phyloP scores from a whole-genome alignment of 140 eudicot genomes.

The Erigeron philadelphicus region DNA sequence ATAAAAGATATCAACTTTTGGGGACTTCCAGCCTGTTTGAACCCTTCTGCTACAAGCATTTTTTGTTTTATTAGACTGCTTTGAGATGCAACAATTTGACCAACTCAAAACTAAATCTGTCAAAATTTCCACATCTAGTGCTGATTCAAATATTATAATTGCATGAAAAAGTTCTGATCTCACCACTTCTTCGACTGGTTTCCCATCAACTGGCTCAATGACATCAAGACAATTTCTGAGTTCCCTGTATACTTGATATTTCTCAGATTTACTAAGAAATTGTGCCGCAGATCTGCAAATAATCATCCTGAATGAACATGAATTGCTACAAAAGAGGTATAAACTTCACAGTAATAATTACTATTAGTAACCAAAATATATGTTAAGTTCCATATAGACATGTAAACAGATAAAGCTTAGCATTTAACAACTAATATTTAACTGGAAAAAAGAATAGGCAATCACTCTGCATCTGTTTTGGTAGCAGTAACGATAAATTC shows the following conservation, averaged over 20 bases:
- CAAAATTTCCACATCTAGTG: neutral
- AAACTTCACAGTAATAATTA: neutral
- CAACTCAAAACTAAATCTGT: neutral
- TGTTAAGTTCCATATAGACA: slow-evolving; percentile 11
- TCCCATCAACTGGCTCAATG: slow-evolving; percentile 72
- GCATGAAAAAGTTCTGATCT: slow-evolving; percentile 31
- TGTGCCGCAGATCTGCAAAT: slow-evolving; percentile 56
- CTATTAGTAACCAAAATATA: slow-evolving; percentile 20
- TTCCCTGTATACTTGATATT: slow-evolving; percentile 63
- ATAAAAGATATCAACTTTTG: neutral
- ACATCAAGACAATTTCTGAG: slow-evolving; percentile 66
- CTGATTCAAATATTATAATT: neutral
- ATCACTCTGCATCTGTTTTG: slow-evolving; percentile 81
- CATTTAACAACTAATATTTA: slow-evolving; percentile 29
- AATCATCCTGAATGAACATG: slow-evolving; percentile 27
- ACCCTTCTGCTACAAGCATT: neutral
- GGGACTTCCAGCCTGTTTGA: neutral
- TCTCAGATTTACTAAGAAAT: slow-evolving; percentile 65
- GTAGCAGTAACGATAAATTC: slow-evolving; percentile 66
- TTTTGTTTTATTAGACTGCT: neutral
- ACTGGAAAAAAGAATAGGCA: slow-evolving; percentile 49
- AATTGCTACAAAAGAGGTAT: neutral
- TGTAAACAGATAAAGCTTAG: slow-evolving; percentile 14
- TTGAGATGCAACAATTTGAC: neutral
- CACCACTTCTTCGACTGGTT: slow-evolving; percentile 71